Conservation (phyloP, 2,329 filamentous ascomycete species). For the Hypoxylon sp. region DNA sequence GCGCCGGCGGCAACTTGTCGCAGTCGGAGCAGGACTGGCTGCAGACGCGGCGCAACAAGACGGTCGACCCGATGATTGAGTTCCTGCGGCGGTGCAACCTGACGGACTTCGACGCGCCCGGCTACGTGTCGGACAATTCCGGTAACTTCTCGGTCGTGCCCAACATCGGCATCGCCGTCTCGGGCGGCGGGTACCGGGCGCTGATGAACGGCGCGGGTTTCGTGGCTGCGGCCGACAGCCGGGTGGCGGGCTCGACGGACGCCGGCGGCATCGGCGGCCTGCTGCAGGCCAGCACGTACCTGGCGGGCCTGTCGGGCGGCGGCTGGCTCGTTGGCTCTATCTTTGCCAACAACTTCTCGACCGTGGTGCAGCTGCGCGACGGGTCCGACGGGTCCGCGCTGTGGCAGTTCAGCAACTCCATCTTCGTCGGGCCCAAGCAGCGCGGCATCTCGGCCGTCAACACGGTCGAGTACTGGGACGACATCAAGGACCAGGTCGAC, state of each 20-base stretch:
- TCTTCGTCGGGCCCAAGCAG: slow-evolving; percentile 52
- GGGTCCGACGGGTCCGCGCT: slow-evolving; percentile 48
- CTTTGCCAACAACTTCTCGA: slow-evolving; percentile 81
- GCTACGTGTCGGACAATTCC: slow-evolving; percentile 74
- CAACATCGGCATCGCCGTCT: slow-evolving; percentile 73
- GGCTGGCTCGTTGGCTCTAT: slow-evolving; percentile 81
- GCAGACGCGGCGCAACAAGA: slow-evolving; percentile 75
- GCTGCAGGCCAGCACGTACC: slow-evolving; percentile 76
- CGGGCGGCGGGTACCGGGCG: slow-evolving; percentile 79
- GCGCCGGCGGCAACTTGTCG: slow-evolving; percentile 72
- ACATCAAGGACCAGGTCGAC: slow-evolving; percentile 68
- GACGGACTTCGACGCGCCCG: slow-evolving; percentile 67
- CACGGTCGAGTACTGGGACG: slow-evolving; percentile 67
- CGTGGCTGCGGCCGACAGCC: slow-evolving; percentile 74
- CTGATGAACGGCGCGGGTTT: slow-evolving; percentile 77
- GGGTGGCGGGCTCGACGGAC: slow-evolving; percentile 69
- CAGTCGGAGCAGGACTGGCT: slow-evolving; percentile 80
- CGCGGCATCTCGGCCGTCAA: slow-evolving; percentile 45
- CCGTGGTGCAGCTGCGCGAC: slow-evolving; percentile 58
- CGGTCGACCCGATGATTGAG: slow-evolving; percentile 78
- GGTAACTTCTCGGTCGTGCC: slow-evolving; percentile 70
- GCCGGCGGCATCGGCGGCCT: slow-evolving; percentile 74
- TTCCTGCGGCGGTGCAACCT: slow-evolving; percentile 80
- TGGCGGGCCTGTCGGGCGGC: slow-evolving; percentile 79
- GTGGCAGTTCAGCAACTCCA: slow-evolving; percentile 54